Base-by-base conservation (phyloP, 257 asterid species). In the Asclepias syriaca region DNA sequence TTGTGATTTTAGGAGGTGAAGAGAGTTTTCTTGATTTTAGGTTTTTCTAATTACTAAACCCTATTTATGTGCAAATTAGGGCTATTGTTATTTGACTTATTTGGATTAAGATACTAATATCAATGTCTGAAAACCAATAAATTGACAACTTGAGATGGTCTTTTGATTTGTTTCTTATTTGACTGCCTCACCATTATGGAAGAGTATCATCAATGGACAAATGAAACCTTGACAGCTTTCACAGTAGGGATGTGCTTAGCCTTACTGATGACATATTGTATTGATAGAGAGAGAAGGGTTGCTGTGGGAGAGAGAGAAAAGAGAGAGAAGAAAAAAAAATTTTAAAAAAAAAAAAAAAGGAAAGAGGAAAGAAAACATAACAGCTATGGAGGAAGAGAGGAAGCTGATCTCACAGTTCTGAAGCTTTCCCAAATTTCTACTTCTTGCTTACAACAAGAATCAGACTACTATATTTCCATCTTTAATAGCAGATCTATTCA, bases 171-270 rank as follows among this genome's bases (percentile, higher is more conserved):
- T 7, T 66, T 82, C 51, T 79, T 85, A 75, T 76, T 29, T 76
- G 69, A 50, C 68, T 81, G 69, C 58, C 66, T 34, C 61, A 68
- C 45, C 63, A 74, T 78, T 78, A 77, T 84, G 81, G 79, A 78
- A 34, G 39, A 34, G 39, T 34, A 71, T 48, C 45, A 68, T 75
- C 66, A 68, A 72, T 68, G 75, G 80, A 70, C 89, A 59, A 85
- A 87, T 89, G 76, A 77, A 72, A 85, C 74, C 68, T 84, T 48
- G 91, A 83, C 91, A 91, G 74, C 86, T 82, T 78, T 77, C 73
- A 37, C 40, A n/a, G 49, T 51, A 72, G 29, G 72, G 78, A 65
- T 66, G 5, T 46, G 75, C 39, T 76, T 51, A 75, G 74, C 74
- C 82, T 57, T 64, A 68, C 58, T 72, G 64, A 73, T 74, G 84